phyloP scores from a whole-genome alignment of 2,329 filamentous ascomycete species.

The Myotisia sp. region DNA sequence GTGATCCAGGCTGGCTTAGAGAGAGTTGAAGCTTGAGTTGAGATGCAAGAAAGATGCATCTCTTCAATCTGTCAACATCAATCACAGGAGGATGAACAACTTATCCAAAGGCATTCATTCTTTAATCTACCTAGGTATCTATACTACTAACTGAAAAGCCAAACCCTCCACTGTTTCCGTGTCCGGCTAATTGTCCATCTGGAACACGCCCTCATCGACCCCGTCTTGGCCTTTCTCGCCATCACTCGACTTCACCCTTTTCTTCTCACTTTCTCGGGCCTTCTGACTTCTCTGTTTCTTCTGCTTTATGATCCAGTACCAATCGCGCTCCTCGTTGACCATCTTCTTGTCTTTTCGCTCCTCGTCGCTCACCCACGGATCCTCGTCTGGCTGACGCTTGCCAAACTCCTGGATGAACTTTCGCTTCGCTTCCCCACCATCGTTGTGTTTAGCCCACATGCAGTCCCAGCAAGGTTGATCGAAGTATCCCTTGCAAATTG shows the following conservation, averaged over 20 bases:
- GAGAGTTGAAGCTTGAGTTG: too few relatives aligned
- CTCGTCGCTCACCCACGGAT: slow-evolving; percentile 5
- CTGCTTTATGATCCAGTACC: slow-evolving; percentile 2
- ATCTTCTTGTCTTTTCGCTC: slow-evolving; percentile 4
- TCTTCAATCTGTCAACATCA: too few relatives aligned
- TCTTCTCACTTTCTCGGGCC: not conserved
- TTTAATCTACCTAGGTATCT: too few relatives aligned
- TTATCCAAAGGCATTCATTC: too few relatives aligned
- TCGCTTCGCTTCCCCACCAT: slow-evolving; percentile 4
- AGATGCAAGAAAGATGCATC: too few relatives aligned
- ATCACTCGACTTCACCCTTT: not conserved
- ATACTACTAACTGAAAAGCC: too few relatives aligned
- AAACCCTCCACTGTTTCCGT: too few relatives aligned
- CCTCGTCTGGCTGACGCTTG: slow-evolving; percentile 3
- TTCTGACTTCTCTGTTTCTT: slow-evolving; percentile 1
- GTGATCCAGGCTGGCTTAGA: too few relatives aligned
- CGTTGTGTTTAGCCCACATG: slow-evolving; percentile 4
- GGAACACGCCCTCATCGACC: not conserved
- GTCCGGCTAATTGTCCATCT: not conserved
- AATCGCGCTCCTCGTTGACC: slow-evolving; percentile 4
- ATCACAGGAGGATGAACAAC: too few relatives aligned
- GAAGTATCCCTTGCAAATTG: not conserved
- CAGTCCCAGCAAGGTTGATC: slow-evolving; percentile 6
- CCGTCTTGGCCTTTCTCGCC: not conserved
- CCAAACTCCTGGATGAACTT: slow-evolving; percentile 1